Percentiles rank a stretch among this genome's conserved stretches.
phyloP scores from a whole-genome alignment of 2,329 filamentous ascomycete species.

The Cordyceps cicadae region DNA sequence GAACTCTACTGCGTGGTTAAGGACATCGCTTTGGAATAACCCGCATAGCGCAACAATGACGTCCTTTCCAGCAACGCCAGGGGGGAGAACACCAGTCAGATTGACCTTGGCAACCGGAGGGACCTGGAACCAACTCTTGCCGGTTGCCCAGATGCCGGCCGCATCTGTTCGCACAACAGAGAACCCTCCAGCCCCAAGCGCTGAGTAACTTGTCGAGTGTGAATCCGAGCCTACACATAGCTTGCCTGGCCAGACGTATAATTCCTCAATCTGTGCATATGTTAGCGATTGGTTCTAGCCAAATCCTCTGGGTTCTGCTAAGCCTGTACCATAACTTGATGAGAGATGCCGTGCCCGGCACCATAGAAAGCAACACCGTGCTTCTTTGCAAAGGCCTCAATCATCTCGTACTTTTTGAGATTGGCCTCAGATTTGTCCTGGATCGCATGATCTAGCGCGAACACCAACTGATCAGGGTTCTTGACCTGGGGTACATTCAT shows the following conservation, averaged over 20 bases:
- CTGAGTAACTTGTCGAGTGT: slow-evolving; percentile 80
- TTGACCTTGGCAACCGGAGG: slow-evolving; percentile 77
- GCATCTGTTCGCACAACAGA: slow-evolving; percentile 83
- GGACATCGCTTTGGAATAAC: slow-evolving; percentile 78
- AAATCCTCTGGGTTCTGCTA: neutral
- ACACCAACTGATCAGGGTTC: slow-evolving; percentile 62
- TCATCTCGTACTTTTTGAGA: slow-evolving; percentile 71
- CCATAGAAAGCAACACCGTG: slow-evolving; percentile 74
- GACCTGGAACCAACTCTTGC: slow-evolving; percentile 70
- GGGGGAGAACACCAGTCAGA: slow-evolving; percentile 64
- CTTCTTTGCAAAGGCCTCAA: slow-evolving; percentile 70
- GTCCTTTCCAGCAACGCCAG: slow-evolving; percentile 85
- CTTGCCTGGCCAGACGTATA: slow-evolving; percentile 75
- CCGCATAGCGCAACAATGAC: slow-evolving; percentile 85
- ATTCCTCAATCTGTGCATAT: slow-evolving; percentile 61
- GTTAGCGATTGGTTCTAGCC: neutral
- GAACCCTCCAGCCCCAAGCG: slow-evolving; percentile 59
- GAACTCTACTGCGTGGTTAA: slow-evolving; percentile 90
- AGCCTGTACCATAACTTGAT: slow-evolving; percentile 36
- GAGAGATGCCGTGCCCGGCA: slow-evolving; percentile 19
- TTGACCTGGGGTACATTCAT: slow-evolving; percentile 67
- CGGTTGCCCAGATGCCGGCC: slow-evolving; percentile 76
- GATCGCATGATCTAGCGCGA: slow-evolving; percentile 82
- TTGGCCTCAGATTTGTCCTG: slow-evolving; percentile 75
- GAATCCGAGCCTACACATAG: slow-evolving; percentile 70